These are phyloP conservation scores for Melampsora medusae DNA, from an alignment of 1,284 basidiomycete genomes.

Conservation along the genomic window DNA sequence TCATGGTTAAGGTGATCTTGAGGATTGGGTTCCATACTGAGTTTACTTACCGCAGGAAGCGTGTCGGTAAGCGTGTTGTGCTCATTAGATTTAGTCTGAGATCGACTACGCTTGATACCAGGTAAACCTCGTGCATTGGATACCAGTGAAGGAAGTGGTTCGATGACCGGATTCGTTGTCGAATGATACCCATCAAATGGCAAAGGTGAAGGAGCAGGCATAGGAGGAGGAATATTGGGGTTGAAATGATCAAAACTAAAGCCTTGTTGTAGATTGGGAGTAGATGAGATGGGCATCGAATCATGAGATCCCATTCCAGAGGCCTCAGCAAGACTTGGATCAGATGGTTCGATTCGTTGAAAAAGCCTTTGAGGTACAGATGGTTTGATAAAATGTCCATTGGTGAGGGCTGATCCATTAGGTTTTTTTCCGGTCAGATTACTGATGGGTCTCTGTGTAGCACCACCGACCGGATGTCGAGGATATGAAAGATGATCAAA, in stretches of 20 bases:
- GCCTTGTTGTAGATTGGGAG: slow-evolving; percentile 37
- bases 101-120: slow-evolving; percentile 28
- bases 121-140: not conserved
- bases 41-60: not conserved
- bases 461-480: not conserved
- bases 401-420: slow-evolving; percentile 9
- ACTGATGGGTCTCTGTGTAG: not conserved
- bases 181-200: slow-evolving; percentile 1
- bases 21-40: slow-evolving; percentile 11
- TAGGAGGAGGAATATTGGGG: slow-evolving; percentile 6
- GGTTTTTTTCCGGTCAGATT: slow-evolving; percentile 2
- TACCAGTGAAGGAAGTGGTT: not conserved
- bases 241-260: slow-evolving; percentile 20
- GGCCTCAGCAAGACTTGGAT: slow-evolving; percentile 8
- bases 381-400: no score
- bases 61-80: not conserved
- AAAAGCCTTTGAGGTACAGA: slow-evolving; percentile 12
- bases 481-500: slow-evolving; percentile 30
- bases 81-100: slow-evolving; percentile 38
- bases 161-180: not conserved
- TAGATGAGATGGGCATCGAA: slow-evolving; percentile 35
- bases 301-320: slow-evolving; percentile 19
- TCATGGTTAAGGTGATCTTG: not conserved
- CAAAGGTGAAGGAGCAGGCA: slow-evolving; percentile 36
- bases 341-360: slow-evolving; percentile 11